Evolutionary conservation across 768 basidiomycete species (phyloP), one percentile per base, ranked within the genome.

Genomic region (Cubamyces lactineus): DNA sequence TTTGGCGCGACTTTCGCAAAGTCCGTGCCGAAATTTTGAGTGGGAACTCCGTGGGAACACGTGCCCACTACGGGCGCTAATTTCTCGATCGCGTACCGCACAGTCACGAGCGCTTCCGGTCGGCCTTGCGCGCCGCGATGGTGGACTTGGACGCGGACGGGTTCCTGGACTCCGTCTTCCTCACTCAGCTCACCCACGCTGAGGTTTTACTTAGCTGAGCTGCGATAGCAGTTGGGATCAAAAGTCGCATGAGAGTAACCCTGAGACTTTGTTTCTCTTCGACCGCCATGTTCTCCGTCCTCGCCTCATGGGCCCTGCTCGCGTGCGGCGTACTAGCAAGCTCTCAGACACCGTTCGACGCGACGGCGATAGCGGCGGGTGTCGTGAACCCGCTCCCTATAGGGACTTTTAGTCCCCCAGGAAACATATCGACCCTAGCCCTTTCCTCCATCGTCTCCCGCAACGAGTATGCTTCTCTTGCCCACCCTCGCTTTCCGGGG

Each of bases 401-500:
- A 40, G 54, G 49, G 24, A 42, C 41, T 8, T 49, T 39, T 48
- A 38, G n/a, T 48, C 38, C 53, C 30, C 48, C 52, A 19, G 28
- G 57, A 45, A 57, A 61, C 46, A 39, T 56, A 3, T 34, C 58
- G 30, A 63, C 61, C 16, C 56, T 70, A 53, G 61, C 45, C 34
- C 64, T 76, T 38, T 69, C 73, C 26, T 66, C 72, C 13, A 46
- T 78, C 39, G 26, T 65, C 1, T 70, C 71, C 7, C 66, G 67
- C 60, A 61, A 69, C 46, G 64, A 53, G 17, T 72, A 52, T 46
- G 58, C 63, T 0, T 61, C 65, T 13, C 57, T 73, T 23, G 53
- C 39, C 8, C 83, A 84, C 68, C 77, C 85, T 5, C 73, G 71
- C 7, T 85, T 84, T 62, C 84, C 86, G 19, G 71, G 75, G 40